Evolutionary conservation across 352 stramenopile genomes (phyloP).

Genomic region (Globisporangium acanthophoron): DNA sequence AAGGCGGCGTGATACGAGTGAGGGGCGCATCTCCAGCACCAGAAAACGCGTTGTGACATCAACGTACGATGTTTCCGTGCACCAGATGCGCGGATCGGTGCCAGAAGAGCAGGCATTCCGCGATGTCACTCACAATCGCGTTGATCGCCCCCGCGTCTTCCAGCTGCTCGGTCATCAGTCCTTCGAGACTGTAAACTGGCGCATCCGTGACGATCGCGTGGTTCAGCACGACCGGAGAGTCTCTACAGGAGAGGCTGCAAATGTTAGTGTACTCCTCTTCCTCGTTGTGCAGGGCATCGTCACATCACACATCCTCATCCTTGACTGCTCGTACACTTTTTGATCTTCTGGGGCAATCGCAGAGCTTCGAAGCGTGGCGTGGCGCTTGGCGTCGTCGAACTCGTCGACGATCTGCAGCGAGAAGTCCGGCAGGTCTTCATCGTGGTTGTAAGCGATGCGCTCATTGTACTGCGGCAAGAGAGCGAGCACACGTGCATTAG

Average conservation of each 20-base stretch:
- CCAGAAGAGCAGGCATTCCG: slow-evolving; percentile 52
- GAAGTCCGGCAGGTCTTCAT: slow-evolving; percentile 13
- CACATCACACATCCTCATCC: neutral
- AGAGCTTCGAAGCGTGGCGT: slow-evolving; percentile 28
- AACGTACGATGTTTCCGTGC: slow-evolving; percentile 62
- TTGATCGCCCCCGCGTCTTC: slow-evolving; percentile 23
- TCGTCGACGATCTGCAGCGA: slow-evolving; percentile 27
- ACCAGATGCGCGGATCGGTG: slow-evolving; percentile 42
- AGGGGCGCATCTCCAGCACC: neutral
- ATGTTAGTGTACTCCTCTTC: slow-evolving; percentile 12
- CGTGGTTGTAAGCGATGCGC: neutral
- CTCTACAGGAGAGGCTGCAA: slow-evolving; percentile 24
- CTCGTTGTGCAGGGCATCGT: neutral
- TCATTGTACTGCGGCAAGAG: neutral
- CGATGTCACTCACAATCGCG: slow-evolving; percentile 33
- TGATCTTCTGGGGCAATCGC: slow-evolving; percentile 41
- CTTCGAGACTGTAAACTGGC: slow-evolving; percentile 45
- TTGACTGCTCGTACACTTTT: slow-evolving; percentile 26
- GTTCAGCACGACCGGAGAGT: slow-evolving; percentile 40
- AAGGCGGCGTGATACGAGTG: too few species aligned
- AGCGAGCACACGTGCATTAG: neutral
- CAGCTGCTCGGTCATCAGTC: slow-evolving; percentile 25
- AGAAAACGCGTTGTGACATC: neutral
- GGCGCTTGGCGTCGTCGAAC: slow-evolving; percentile 57
- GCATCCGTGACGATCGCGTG: slow-evolving; percentile 51